Evolutionary conservation across 371 early-diverging fungal genomes (phyloP).

Genomic region (Lichtheimia ornata): DNA sequence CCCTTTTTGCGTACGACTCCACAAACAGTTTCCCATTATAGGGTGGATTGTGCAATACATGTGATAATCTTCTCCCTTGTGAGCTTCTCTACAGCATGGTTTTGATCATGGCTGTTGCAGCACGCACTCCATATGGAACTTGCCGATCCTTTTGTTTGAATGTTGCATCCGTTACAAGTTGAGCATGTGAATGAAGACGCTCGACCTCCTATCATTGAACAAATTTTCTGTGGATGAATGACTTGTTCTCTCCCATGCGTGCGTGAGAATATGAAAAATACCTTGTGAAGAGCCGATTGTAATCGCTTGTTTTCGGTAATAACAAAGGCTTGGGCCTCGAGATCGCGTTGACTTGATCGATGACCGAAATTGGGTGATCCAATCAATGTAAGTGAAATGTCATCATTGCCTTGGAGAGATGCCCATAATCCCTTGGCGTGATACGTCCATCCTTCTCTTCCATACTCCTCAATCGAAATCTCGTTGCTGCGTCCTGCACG

Average conservation of each 20-base stretch:
- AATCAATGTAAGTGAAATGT: conserved; percentile 73
- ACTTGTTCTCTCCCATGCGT: no score
- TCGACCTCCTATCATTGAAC: conserved; percentile 46
- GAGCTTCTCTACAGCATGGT: conserved; percentile 46
- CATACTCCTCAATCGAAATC: conserved; percentile 73
- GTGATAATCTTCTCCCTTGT: conserved; percentile 4
- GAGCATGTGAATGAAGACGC: conserved; percentile 35
- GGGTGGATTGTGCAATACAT: background rate
- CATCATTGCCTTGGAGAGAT: conserved; percentile 40
- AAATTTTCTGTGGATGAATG: no score
- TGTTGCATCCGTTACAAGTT: conserved; percentile 37
- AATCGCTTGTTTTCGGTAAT: conserved; percentile 64
- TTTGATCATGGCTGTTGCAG: conserved; percentile 47
- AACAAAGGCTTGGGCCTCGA: conserved; percentile 85
- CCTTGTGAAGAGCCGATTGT: conserved; percentile 62
- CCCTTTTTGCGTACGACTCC: background rate
- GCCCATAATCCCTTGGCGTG: conserved; percentile 85
- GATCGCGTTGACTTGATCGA: conserved; percentile 85
- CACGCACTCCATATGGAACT: conserved; percentile 50
- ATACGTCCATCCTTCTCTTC: conserved; percentile 84
- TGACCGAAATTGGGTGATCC: conserved; percentile 94
- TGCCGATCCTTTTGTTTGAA: conserved; percentile 38
- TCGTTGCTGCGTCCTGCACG: conserved; percentile 36
- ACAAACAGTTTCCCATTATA: background rate
- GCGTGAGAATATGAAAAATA: conserved; percentile 20